Percentiles rank a stretch among this genome's conserved stretches.
Evolutionary conservation across 192 early-diverging fungal genomes (phyloP).

Genomic region (Cladochytrium replicatum): DNA sequence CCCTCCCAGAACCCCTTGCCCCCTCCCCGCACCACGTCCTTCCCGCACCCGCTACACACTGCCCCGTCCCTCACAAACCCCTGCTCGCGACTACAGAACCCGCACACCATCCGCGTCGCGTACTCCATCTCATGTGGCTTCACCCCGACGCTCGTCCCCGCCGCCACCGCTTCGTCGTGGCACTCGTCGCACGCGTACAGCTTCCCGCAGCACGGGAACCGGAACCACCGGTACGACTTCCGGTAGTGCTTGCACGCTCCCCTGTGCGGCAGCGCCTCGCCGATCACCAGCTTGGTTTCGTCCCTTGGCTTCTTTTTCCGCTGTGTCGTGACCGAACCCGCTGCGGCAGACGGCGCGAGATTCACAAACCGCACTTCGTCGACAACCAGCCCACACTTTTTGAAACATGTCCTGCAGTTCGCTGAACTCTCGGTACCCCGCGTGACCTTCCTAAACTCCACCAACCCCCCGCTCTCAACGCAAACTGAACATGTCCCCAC

Average conservation of each 20-base stretch:
- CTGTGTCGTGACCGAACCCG: slow-evolving; percentile 23
- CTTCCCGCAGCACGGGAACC: slow-evolving; percentile 85
- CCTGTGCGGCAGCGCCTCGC: slow-evolving; percentile 62
- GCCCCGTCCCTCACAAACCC: too few species aligned
- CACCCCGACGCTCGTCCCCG: too few species aligned
- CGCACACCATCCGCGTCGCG: slow-evolving; percentile 77
- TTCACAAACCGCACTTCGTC: slow-evolving; percentile 48
- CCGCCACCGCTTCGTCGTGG: slow-evolving; percentile 58
- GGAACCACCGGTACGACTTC: slow-evolving; percentile 83
- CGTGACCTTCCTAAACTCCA: slow-evolving; percentile 12
- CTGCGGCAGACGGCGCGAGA: slow-evolving; percentile 10
- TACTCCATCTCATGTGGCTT: slow-evolving; percentile 58
- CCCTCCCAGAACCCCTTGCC: slow-evolving; percentile 78
- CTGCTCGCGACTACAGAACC: slow-evolving; percentile 74
- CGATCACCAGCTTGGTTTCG: slow-evolving; percentile 56
- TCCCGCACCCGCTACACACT: slow-evolving; percentile 59
- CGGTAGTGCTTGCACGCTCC: slow-evolving; percentile 78
- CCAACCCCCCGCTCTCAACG: slow-evolving; percentile 24
- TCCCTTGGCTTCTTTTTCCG: slow-evolving; percentile 43
- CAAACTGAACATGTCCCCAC: slow-evolving; percentile 64
- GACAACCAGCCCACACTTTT: slow-evolving; percentile 26
- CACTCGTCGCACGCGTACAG: slow-evolving; percentile 75
- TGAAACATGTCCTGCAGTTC: slow-evolving; percentile 30
- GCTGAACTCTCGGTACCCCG: slow-evolving; percentile 16
- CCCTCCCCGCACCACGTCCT: slow-evolving; percentile 35